Evolutionary conservation across 1,284 basidiomycete genomes (phyloP).

Genomic region (Earliella scabrosa): DNA sequence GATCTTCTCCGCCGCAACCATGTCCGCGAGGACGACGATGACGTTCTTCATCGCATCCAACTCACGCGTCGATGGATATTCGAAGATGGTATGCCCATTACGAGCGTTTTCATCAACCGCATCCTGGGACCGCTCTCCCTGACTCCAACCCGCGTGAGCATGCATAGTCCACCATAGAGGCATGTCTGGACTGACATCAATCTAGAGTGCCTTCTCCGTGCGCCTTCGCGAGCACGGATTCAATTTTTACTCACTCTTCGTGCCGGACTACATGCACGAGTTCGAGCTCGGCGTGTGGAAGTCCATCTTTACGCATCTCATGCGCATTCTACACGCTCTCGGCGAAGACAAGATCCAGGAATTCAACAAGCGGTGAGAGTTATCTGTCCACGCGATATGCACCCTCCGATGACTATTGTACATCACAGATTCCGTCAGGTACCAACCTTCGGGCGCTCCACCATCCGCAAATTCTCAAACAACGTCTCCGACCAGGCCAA

Average conservation of each 20-base stretch:
- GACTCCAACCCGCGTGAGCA: background rate
- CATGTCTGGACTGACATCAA: background rate
- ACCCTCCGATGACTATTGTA: background rate
- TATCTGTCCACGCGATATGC: background rate
- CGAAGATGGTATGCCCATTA: background rate
- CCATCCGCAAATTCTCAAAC: conserved; percentile 29
- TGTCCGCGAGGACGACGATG: background rate
- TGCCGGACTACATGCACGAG: conserved; percentile 42
- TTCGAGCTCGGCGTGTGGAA: conserved; percentile 43
- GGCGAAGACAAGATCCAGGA: background rate
- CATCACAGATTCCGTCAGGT: conserved; percentile 27
- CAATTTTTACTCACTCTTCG: conserved; percentile 34
- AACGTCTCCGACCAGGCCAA: conserved; percentile 34
- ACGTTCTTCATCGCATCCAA: background rate
- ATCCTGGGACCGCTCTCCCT: background rate
- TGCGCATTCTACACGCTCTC: conserved; percentile 12
- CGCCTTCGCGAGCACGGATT: conserved; percentile 22
- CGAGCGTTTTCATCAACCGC: background rate
- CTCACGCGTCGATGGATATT: conserved; percentile 17
- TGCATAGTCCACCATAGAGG: background rate
- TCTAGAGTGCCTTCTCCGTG: background rate
- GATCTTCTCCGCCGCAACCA: background rate
- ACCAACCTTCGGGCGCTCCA: conserved; percentile 33
- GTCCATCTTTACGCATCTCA: conserved; percentile 7
- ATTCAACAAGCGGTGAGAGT: conserved; percentile 24